Evolutionary conservation across 768 basidiomycete species (phyloP).

Genomic region (Macrolepiota albuminosa): DNA sequence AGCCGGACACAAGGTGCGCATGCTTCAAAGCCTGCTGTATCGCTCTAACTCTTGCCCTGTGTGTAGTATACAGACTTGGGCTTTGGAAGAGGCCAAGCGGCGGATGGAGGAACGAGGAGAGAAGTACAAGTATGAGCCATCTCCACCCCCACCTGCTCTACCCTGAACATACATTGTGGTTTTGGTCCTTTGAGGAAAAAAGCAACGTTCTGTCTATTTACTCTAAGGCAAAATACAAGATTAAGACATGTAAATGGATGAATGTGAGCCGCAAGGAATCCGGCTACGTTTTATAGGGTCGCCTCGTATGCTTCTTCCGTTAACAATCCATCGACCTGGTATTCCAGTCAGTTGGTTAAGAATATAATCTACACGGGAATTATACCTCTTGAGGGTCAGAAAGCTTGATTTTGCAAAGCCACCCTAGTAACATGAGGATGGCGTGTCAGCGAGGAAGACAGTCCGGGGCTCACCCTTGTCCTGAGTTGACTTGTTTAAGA

Average conservation of each 20-base stretch:
- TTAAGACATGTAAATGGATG: not conserved
- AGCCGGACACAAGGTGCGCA: slow-evolving; percentile 86
- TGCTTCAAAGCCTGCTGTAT: not conserved
- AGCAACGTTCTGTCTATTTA: slow-evolving; percentile 7
- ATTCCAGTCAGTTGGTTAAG: slow-evolving; percentile 1
- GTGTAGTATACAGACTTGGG: slow-evolving; percentile 86
- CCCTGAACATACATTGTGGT: slow-evolving; percentile 14
- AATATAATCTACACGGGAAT: slow-evolving; percentile 9
- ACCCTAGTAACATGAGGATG: slow-evolving; percentile 48
- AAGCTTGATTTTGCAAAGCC: slow-evolving; percentile 92
- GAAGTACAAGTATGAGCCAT: slow-evolving; percentile 76
- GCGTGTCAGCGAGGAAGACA: not conserved
- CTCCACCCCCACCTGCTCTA: slow-evolving; percentile 25
- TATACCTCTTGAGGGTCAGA: slow-evolving; percentile 71
- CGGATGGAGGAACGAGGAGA: slow-evolving; percentile 94
- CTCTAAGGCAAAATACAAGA: not conserved
- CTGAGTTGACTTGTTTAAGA: slow-evolving; percentile 88
- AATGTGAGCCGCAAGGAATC: not conserved
- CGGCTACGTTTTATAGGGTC: slow-evolving; percentile 27
- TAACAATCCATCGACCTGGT: slow-evolving; percentile 67
- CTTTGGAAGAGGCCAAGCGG: slow-evolving; percentile 81
- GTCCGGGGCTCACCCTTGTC: slow-evolving; percentile 55
- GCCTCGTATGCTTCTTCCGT: slow-evolving; percentile 68
- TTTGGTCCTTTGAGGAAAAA: not conserved
- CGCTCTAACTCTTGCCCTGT: not conserved